A percentile compares a stretch with the other conserved stretches of the same genome.
These are phyloP conservation scores for Lachnellula occidentalis DNA, from an alignment of 2,329 filamentous ascomycete species.

Conservation along the genomic window DNA sequence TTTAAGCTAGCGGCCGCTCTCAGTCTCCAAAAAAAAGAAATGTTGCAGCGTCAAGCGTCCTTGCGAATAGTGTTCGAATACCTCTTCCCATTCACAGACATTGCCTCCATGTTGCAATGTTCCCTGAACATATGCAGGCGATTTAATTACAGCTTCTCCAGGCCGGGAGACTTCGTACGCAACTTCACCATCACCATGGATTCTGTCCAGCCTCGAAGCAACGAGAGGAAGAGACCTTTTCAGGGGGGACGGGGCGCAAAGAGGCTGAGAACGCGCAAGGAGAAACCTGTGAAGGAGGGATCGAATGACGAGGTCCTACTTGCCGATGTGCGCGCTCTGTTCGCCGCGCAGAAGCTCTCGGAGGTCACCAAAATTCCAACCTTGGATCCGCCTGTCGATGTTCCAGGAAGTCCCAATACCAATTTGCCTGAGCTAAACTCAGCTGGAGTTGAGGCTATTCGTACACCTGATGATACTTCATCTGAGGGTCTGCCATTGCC, in stretches of 20 bases:
- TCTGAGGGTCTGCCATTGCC: constrained; percentile 50
- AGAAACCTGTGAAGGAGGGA: constrained; percentile 50
- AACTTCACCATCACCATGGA: constrained; percentile 7
- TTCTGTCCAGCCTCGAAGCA: not conserved
- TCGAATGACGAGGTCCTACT: constrained; percentile 62
- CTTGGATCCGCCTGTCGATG: constrained; percentile 24
- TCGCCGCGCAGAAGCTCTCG: constrained; percentile 35
- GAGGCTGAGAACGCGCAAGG: constrained; percentile 50
- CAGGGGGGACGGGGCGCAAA: constrained; percentile 35
- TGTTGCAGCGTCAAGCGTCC: not conserved
- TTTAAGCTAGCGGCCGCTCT: too few species aligned
- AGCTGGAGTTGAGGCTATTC: not conserved
- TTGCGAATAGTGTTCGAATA: not conserved
- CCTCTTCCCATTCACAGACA: not conserved
- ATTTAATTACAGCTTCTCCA: not conserved
- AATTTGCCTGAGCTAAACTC: not conserved
- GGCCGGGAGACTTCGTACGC: not conserved
- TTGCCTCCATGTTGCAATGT: not conserved
- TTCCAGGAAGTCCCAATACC: not conserved
- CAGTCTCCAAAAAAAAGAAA: not conserved
- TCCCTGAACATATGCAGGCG: not conserved
- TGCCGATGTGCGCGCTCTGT: constrained; percentile 54
- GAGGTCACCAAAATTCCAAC: constrained; percentile 23
- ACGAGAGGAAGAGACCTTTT: constrained; percentile 24
- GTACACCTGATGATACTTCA: constrained; percentile 17